A percentile compares a stretch with the other conserved stretches of the same genome.
Evolutionary conservation across 164 flowering plant genomes (phyloP).

Genomic region (Tetrastigma voinierianum): DNA sequence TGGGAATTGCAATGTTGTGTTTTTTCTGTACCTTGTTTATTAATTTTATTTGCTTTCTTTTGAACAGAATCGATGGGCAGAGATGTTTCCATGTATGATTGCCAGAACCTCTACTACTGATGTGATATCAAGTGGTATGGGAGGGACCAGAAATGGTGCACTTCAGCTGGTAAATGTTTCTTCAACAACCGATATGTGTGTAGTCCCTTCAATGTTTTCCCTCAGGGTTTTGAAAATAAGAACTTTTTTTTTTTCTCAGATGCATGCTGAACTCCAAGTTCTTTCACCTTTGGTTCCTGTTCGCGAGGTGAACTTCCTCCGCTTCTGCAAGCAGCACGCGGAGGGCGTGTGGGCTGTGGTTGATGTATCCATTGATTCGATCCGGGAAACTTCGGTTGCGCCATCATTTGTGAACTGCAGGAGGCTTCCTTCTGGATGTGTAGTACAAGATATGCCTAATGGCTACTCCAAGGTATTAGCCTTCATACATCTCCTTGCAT

Average conservation of each 20-base stretch:
- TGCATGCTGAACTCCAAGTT: conserved; percentile 93
- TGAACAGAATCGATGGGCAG: conserved; percentile 76
- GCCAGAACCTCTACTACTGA: conserved; percentile 73
- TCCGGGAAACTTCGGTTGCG: conserved; percentile 54
- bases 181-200: no score
- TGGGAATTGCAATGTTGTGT: neutral
- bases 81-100: conserved; percentile 88
- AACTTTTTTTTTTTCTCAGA: conserved; percentile 35
- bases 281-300: conserved; percentile 95
- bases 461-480: conserved; percentile 95
- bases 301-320: conserved; percentile 73
- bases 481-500: neutral
- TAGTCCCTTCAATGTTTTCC: neutral
- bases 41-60: conserved; percentile 1
- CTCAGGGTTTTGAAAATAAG: neutral
- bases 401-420: conserved; percentile 52
- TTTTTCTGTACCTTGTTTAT: neutral
- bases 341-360: conserved; percentile 99
- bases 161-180: conserved; percentile 65
- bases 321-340: conserved; percentile 97
- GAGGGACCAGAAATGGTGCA: conserved; percentile 86
- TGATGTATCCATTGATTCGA: conserved; percentile 77
- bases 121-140: conserved; percentile 75
- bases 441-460: conserved; percentile 96
- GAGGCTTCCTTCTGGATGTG: conserved; percentile 95